Evolutionary conservation across 805 yeast species (phyloP).

Genomic region (Metschnikowia aberdeeniae): DNA sequence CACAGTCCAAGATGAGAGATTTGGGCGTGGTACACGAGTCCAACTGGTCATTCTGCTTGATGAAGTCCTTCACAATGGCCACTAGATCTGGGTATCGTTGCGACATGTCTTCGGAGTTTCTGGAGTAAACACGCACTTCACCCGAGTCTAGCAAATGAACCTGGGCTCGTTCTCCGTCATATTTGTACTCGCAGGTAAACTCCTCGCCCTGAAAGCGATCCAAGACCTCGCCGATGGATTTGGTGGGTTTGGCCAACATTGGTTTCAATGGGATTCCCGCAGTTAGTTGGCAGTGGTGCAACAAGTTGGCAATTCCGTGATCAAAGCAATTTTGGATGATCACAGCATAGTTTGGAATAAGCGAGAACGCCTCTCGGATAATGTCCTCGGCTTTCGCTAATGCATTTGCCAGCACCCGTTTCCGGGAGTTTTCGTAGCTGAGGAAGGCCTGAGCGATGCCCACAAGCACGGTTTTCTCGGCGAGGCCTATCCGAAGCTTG

Average conservation of each 20-base stretch:
- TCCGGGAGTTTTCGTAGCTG: conserved; percentile 44
- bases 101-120: conserved; percentile 97
- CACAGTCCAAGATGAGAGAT: conserved; percentile 84
- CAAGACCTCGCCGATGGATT: conserved; percentile 84
- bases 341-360: conserved; percentile 84
- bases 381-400: conserved; percentile 68
- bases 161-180: conserved; percentile 98
- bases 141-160: conserved; percentile 72
- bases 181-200: conserved; percentile 94
- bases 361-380: conserved; percentile 82
- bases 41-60: conserved; percentile 27
- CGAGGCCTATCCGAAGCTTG: conserved; percentile 86
- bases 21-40: conserved; percentile 25
- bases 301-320: conserved; percentile 62
- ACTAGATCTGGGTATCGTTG: conserved; percentile 90
- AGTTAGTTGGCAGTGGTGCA: conserved; percentile 65
- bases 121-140: conserved; percentile 71
- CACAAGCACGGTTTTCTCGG: conserved; percentile 85
- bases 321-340: conserved; percentile 63
- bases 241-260: conserved; percentile 97
- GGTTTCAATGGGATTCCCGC: conserved; percentile 97
- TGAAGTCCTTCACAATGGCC: conserved; percentile 59
- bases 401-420: conserved; percentile 36
- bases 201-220: conserved; percentile 81
- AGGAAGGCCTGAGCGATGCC: conserved; percentile 82